Evolutionary conservation across 2,329 filamentous ascomycete species (phyloP), one percentile per base, ranked within the genome.

Genomic region (Sordariomycetes sp.): DNA sequence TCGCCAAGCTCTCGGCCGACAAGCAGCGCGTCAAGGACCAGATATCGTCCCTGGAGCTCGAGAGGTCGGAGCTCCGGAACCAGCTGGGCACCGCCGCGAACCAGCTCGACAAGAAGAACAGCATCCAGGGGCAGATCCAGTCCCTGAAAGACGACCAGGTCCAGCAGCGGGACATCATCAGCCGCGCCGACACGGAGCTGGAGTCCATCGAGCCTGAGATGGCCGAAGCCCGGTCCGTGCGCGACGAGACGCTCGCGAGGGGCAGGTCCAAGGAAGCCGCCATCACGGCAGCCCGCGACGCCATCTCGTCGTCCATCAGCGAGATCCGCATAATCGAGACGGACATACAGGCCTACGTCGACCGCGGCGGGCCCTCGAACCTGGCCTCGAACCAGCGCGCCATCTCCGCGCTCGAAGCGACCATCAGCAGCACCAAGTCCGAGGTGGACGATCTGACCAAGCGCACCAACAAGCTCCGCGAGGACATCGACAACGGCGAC

Each of bases 31-130:
- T 76, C 35, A 78, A 78, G 38, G 75, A 76, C 42, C 65, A 75
- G 23, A 70, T 92, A 36, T 82, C 71, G 42, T 64, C 68, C 12
- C 64, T 93, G 18, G 86, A 95, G 56, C 67, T 92, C 5, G 79
- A 92, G 49, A 70, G 79, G 39, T 81, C 83, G 47, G 83, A 93
- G 55, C 63, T 84, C 26, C 75, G 72, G 39, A 82, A 80, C 50
- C 82, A 82, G 43, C 68, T 95, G 33, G 79, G 71, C 45, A 74
- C 72, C 34, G 76, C 82, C 2, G 69, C 72, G 31, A 79, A 82
- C 38, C 79, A 88, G 47, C 66, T 96, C 18, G 86, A 93, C 53
- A 86, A 85, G 58, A 94, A 88, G 62, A 70, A 72, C 25, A 71
- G 74, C 28, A 65, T 94, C 16, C 66, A 76, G 40, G 63, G 65